phyloP scores from a whole-genome alignment of 495 filamentous ascomycete genomes.

The Aspergillus carlsbadensis region DNA sequence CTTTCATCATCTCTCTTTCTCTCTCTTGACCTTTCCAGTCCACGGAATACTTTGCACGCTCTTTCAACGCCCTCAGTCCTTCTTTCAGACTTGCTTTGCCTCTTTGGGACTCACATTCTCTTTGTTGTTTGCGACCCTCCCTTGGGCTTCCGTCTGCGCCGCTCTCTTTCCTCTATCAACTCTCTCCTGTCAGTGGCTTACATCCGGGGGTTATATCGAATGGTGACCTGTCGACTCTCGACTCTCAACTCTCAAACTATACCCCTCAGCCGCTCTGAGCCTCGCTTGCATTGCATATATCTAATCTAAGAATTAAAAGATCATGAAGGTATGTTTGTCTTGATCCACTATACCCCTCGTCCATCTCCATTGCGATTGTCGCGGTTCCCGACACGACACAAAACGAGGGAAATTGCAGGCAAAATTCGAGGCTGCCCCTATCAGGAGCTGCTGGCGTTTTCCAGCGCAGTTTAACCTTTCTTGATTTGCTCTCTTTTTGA shows the following conservation, averaged over 20 bases:
- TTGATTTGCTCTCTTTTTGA: neutral
- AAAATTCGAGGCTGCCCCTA: neutral
- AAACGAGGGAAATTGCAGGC: conserved; percentile 14
- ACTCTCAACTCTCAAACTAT: conserved; percentile 1
- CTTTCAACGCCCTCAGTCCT: conserved; percentile 9
- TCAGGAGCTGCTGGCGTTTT: neutral
- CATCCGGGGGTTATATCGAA: conserved; percentile 25
- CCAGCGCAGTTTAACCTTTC: neutral
- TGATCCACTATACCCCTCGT: conserved; percentile 16
- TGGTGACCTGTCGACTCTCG: conserved; percentile 21
- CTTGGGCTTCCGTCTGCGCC: neutral
- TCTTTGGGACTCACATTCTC: conserved; percentile 8
- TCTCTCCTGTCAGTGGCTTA: conserved; percentile 29
- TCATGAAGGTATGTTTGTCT: conserved; percentile 27
- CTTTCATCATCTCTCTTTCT: conserved; percentile 8
- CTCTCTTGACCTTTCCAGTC: neutral
- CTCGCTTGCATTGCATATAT: neutral
- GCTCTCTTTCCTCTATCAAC: conserved; percentile 15
- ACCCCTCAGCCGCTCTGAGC: neutral
- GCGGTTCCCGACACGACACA: conserved; percentile 9
- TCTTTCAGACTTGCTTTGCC: conserved; percentile 4
- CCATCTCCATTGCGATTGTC: conserved; percentile 21
- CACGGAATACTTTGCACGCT: neutral
- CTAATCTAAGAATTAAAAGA: neutral
- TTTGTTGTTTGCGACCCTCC: conserved; percentile 1